Evolutionary conservation across 805 yeast species (phyloP), one percentile per base, ranked within the genome.

Genomic region (Cyberlindnera euphorbiiphila): DNA sequence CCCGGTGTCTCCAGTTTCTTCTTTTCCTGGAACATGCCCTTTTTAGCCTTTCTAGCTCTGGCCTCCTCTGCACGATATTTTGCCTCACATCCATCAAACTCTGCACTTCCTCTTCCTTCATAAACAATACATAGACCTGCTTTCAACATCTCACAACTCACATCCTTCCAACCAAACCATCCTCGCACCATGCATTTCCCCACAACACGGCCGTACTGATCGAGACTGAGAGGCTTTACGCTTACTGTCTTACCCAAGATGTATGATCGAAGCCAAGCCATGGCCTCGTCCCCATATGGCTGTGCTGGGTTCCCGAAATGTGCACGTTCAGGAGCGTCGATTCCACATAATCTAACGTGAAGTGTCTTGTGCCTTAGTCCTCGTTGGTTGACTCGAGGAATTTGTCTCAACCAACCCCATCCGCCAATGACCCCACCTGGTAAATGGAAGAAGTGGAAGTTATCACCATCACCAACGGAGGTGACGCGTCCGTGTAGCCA

Each of bases 261-360:
- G 52, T 75, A 83, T 11, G 61, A 49, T 25, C 81, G 66, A 23
- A 93, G 65, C 96, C 96, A 93, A 5, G 53, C 54, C 39, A 89
- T 60, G 0, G 97, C 93, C 49, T 93, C 97, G 27, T 79, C 85
- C 24, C 93, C 77, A 55, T 62, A 84, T 0, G 93, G 91, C 57
- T 93, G 98, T 0, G 95, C 83, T 0, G 94, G 88, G 43, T 84
- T 83, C 1, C 98, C 98, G 60, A 86, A 93, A 65, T 93, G 97
- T 1, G 95, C 75, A 29, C 94, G 67, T 56, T 93, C 98, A 1
- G 98, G 98, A 0, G 98, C 98, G 68, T 93, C 98, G 12, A 91
- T 81, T 0, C 97, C 98, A 60, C 93, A 84, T 15, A 93, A 64
- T 32, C 98, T 69, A 5, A 93, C 75, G 59, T 82, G 80, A 25